Evolutionary conservation across 2,329 filamentous ascomycete species (phyloP).

Genomic region (Calonectria naviculata): DNA sequence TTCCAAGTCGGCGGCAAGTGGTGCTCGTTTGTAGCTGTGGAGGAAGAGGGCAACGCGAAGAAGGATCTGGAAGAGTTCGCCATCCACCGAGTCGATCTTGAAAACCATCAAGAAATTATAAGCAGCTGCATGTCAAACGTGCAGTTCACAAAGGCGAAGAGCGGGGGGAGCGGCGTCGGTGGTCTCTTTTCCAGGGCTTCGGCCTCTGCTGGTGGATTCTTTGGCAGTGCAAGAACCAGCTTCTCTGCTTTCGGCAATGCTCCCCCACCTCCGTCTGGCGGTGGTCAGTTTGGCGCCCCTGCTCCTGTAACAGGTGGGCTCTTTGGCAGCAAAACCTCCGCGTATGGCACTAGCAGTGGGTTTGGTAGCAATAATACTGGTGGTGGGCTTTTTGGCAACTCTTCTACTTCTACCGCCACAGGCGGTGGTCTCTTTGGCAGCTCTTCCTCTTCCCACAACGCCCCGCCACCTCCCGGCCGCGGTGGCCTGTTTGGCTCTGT

Average conservation of each 20-base stretch:
- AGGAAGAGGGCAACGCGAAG: conserved; percentile 48
- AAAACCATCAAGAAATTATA: background rate
- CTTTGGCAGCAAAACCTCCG: too few species aligned
- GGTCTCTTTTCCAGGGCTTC: background rate
- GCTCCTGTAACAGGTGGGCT: too few species aligned
- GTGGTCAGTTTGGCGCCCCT: background rate
- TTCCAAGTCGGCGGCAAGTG: conserved; percentile 77
- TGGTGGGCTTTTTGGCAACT: background rate
- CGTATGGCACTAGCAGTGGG: background rate
- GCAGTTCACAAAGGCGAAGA: background rate
- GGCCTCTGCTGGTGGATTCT: background rate
- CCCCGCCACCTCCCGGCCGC: background rate
- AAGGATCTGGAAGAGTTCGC: background rate
- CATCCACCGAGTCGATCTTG: background rate
- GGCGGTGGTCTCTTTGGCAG: too few species aligned
- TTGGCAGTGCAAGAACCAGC: background rate
- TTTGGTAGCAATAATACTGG: background rate
- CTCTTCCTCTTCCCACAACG: too few species aligned
- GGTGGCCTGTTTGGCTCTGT: background rate
- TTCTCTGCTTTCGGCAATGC: background rate
- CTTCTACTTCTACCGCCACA: background rate
- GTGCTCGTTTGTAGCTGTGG: conserved; percentile 78
- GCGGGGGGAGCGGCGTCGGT: background rate
- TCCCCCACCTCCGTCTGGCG: background rate
- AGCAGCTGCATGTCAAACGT: background rate